Evolutionary conservation across 208 protist species (phyloP), one percentile per base, ranked within the genome.

Genomic region (Acanthamoeba lugdunensis): DNA sequence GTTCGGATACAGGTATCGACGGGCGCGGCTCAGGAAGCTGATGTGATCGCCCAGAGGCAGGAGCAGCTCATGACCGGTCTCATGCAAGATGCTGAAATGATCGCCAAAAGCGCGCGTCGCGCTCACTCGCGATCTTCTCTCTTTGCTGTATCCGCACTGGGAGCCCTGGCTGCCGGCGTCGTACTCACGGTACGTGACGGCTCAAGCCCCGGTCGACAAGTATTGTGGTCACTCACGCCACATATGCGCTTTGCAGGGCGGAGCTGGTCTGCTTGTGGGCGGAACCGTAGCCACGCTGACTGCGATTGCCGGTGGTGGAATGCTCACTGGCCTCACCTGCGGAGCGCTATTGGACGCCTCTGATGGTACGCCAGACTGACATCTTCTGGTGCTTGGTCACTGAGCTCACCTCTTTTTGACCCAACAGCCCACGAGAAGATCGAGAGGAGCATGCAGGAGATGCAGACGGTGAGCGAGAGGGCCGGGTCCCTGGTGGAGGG

Each of bases 361-460:
- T 23, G 79, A 88, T 65, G 79, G 77, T 85, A 85, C 77, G 30
- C 33, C 21, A 13, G 25, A 2, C 8, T 5, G 11, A 2, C 30
- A 14, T 45, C 33, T 45, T 77, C 65, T 73, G 4, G 25, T 77
- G 30, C 5, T 33, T 37, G 18, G 25, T 37, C 6, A 2, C 37
- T 25, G 37, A 18, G 4, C 45, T 54, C 30, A 28, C 23, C 13
- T 13, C 18, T 33, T 4, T n/a, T 5, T 58, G 37, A 8, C 30
- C 23, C 16, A 1, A 13, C 77, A 85, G 77, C 79, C 21, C 79
- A 88, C 50, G 79, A 88, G 54, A 88, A 63, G 79, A 65, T 88
- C 33, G 79, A 88, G 79, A 33, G 30, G 50, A 25, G 79, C 7
- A 88, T 88, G 79, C 79, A 88, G 25, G 79, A 88, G n/a, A 65